phyloP scores from a whole-genome alignment of 805 yeast species.

The Pachysolen tannophilus region DNA sequence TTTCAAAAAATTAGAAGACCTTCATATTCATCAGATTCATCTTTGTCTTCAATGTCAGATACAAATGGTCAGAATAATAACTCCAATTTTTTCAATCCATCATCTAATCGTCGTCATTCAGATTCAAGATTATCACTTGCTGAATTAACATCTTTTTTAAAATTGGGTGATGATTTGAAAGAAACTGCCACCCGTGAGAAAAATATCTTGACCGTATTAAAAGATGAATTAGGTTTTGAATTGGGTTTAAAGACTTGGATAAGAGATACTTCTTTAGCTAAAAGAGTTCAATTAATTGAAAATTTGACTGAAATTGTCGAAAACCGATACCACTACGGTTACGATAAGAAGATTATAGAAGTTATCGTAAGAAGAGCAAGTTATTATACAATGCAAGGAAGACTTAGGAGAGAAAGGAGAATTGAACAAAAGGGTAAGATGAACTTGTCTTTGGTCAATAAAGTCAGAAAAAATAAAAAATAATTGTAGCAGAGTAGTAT shows the following conservation, averaged over 20 bases:
- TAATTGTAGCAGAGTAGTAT: too few species aligned
- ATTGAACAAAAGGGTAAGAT: constrained; percentile 32
- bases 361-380: constrained; percentile 75
- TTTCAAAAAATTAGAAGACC: too few species aligned
- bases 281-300: constrained; percentile 40
- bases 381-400: constrained; percentile 71
- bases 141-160: constrained; percentile 45
- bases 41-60: too few species aligned
- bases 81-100: constrained; percentile 5
- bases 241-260: constrained; percentile 81
- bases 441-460: too few species aligned
- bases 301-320: constrained; percentile 40
- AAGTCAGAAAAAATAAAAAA: too few species aligned
- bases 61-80: too few species aligned
- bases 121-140: constrained; percentile 53
- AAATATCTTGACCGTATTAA: constrained; percentile 43
- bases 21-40: too few species aligned
- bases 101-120: constrained; percentile 10
- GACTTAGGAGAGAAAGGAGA: constrained; percentile 62
- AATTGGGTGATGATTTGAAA: constrained; percentile 36
- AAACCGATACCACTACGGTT: constrained; percentile 40
- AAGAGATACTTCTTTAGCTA: constrained; percentile 56
- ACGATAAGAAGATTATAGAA: constrained; percentile 49
- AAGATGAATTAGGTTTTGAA: constrained; percentile 55
- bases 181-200: constrained; percentile 52